Evolutionary conservation across 2,329 filamentous ascomycete species (phyloP).

Genomic region (Boeremia lycopersici): DNA sequence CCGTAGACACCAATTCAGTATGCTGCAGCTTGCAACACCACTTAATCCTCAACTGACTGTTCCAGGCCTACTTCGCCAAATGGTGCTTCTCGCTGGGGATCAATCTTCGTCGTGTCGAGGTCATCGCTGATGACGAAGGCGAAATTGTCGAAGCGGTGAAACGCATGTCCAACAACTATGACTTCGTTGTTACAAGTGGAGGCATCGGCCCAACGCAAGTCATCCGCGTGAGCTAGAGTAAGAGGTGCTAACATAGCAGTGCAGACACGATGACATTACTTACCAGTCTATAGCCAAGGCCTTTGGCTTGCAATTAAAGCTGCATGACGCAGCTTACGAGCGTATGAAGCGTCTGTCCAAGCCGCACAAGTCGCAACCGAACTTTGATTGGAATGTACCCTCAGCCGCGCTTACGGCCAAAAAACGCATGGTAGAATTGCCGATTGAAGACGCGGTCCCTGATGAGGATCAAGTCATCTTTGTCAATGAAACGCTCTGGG

Average conservation of each 20-base stretch:
- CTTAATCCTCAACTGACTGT: neutral
- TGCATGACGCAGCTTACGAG: conserved; percentile 77
- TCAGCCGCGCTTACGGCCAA: conserved; percentile 80
- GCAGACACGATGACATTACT: conserved; percentile 94
- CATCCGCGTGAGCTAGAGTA: conserved; percentile 5
- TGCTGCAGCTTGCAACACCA: conserved; percentile 6
- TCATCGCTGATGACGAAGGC: conserved; percentile 88
- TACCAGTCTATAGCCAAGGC: conserved; percentile 93
- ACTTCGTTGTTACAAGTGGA: conserved; percentile 93
- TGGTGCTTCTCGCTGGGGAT: conserved; percentile 70
- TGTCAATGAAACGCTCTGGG: conserved; percentile 82
- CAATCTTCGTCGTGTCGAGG: conserved; percentile 83
- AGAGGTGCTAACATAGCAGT: conserved; percentile 15
- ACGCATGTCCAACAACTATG: conserved; percentile 87
- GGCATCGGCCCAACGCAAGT: conserved; percentile 93
- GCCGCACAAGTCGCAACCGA: conserved; percentile 71
- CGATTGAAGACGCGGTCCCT: conserved; percentile 71
- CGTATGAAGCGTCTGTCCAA: conserved; percentile 84
- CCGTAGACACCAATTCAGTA: conserved; percentile 68
- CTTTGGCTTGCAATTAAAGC: conserved; percentile 75
- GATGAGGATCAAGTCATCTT: conserved; percentile 78
- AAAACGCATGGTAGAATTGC: conserved; percentile 87
- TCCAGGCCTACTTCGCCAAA: conserved; percentile 63
- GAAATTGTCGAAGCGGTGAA: conserved; percentile 88
- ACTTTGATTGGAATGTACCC: conserved; percentile 84